phyloP scores from a whole-genome alignment of 2,329 filamentous ascomycete genomes.

The Gyromitra esculenta region DNA sequence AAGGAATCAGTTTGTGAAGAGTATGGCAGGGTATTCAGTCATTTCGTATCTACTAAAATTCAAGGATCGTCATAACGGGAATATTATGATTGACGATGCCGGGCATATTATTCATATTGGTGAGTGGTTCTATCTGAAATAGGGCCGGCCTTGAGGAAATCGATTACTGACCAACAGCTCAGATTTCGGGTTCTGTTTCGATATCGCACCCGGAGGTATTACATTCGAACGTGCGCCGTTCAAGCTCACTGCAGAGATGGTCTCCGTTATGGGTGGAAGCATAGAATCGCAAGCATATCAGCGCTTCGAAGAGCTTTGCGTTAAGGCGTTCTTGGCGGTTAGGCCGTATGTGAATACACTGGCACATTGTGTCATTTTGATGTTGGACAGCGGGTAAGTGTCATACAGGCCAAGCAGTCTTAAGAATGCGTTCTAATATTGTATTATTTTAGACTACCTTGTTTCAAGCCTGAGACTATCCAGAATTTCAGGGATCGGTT shows the following conservation, averaged over 20 bases:
- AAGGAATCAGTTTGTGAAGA: constrained; percentile 92
- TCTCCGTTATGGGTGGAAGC: constrained; percentile 96
- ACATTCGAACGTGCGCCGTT: constrained; percentile 98
- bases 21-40: constrained; percentile 97
- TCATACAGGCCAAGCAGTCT: not conserved
- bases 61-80: constrained; percentile 98
- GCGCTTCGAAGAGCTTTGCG: constrained; percentile 94
- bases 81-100: constrained; percentile 98
- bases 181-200: constrained; percentile 99
- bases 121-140: constrained; percentile 38
- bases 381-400: constrained; percentile 85
- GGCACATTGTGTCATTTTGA: constrained; percentile 86
- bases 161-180: constrained; percentile 9
- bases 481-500: constrained; percentile 92
- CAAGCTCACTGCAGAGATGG: constrained; percentile 97
- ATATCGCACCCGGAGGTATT: constrained; percentile 95
- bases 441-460: constrained; percentile 70
- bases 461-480: constrained; percentile 96
- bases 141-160: not conserved
- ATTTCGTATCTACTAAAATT: constrained; percentile 97
- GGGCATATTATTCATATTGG: constrained; percentile 94
- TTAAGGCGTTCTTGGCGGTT: constrained; percentile 92
- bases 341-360: constrained; percentile 89
- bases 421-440: constrained; percentile 12
- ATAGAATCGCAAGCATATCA: constrained; percentile 87